Conservation (phyloP, 148 eudicot genomes). For the Cornus florida region DNA sequence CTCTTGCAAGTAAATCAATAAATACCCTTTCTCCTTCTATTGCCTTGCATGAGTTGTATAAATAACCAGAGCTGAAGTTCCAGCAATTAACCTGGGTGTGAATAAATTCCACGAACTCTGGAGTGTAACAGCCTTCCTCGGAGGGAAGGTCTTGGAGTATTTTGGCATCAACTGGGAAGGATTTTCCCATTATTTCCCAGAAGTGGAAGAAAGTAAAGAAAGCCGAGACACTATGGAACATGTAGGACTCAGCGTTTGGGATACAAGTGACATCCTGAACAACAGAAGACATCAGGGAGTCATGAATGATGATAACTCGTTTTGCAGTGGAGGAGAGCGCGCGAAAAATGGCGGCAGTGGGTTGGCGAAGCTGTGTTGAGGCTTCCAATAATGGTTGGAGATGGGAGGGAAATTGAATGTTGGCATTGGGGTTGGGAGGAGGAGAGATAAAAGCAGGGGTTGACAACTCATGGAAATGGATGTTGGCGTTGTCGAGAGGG, state of each 20-base stretch:
- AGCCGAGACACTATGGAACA: constrained; percentile 35
- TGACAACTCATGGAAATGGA: constrained; percentile 56
- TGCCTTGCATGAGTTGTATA: constrained; percentile 28
- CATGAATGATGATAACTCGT: constrained; percentile 56
- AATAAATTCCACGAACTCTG: constrained; percentile 13
- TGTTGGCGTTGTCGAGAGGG: constrained; percentile 10
- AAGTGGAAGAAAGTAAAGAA: constrained; percentile 25
- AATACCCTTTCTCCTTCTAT: constrained; percentile 32
- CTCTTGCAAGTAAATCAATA: constrained; percentile 24
- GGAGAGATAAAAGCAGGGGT: constrained; percentile 30
- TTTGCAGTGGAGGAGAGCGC: no score
- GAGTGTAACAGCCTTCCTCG: constrained; percentile 21
- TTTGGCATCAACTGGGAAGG: constrained; percentile 18
- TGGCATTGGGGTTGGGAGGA: constrained; percentile 23
- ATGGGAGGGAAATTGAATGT: constrained; percentile 41
- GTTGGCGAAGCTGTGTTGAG: constrained; percentile 31
- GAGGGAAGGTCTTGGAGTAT: constrained; percentile 16
- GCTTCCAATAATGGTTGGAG: constrained; percentile 48
- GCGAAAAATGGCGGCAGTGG: constrained; percentile 29
- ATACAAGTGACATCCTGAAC: constrained; percentile 52
- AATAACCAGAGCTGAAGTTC: constrained; percentile 20
- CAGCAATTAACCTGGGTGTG: neutral
- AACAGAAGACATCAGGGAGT: constrained; percentile 40
- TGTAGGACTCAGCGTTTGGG: constrained; percentile 49
- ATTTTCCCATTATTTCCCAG: constrained; percentile 36